These are phyloP conservation scores for Aeschynomene evenia DNA, from an alignment of 306 rosid species.

Conservation along the genomic window DNA sequence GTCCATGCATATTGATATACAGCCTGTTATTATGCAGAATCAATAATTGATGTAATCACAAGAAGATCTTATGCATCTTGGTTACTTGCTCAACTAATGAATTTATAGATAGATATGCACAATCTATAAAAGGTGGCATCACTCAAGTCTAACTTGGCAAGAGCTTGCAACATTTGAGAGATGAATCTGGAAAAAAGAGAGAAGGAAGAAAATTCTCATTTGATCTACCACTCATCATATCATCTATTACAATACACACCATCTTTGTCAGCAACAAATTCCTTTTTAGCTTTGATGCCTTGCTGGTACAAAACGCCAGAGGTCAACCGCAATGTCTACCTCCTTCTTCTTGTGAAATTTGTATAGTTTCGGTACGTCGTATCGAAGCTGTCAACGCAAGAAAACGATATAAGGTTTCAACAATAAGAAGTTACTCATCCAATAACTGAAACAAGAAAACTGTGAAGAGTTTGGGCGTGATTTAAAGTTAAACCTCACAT, in stretches of 20 bases:
- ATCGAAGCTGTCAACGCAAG: constrained; percentile 67
- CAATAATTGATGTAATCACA: background rate
- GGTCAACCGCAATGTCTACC: constrained; percentile 85
- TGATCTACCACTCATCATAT: constrained; percentile 6
- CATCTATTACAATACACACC: constrained; percentile 5
- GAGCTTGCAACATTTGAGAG: constrained; percentile 4
- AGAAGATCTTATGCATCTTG: background rate
- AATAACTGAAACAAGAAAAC: constrained; percentile 2
- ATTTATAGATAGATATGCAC: constrained; percentile 1
- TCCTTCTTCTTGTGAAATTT: constrained; percentile 91
- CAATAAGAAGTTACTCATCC: background rate
- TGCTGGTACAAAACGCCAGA: constrained; percentile 86
- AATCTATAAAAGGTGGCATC: background rate
- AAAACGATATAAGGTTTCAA: background rate
- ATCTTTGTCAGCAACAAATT: constrained; percentile 24
- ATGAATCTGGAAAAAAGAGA: background rate
- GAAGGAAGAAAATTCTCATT: background rate
- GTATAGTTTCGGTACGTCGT: constrained; percentile 66
- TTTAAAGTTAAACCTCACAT: background rate
- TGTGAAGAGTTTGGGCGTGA: background rate
- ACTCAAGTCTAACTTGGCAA: constrained; percentile 8
- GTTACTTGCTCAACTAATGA: background rate
- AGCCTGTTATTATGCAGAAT: background rate
- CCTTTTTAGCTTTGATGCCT: constrained; percentile 29
- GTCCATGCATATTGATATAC: background rate